These are phyloP conservation scores for Erodium moschatum DNA, from an alignment of 441 rosid species.

Conservation along the genomic window DNA sequence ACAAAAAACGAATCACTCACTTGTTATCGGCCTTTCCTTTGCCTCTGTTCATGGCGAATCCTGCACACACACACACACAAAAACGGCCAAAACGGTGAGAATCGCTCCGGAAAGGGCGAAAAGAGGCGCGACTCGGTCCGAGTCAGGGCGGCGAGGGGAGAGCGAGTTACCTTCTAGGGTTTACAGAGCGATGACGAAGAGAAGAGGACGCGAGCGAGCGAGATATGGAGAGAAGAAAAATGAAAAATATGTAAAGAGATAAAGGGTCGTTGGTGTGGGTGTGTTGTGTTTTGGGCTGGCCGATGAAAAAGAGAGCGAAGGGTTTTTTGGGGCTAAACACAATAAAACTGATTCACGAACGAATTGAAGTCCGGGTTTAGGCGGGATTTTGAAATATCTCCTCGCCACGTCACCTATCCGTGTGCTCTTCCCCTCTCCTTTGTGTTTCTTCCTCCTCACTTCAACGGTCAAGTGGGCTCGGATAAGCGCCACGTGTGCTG, in stretches of 20 bases:
- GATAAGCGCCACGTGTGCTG: too few species aligned
- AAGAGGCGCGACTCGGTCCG: conserved; percentile 15
- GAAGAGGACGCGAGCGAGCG: background rate
- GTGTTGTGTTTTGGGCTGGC: too few species aligned
- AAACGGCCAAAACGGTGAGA: conserved; percentile 16
- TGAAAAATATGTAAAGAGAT: conserved; percentile 9
- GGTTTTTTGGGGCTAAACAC: conserved; percentile 10
- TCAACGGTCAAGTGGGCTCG: too few species aligned
- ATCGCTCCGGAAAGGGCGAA: background rate
- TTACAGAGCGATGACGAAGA: conserved; percentile 25
- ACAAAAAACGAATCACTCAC: conserved; percentile 25
- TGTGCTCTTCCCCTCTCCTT: background rate
- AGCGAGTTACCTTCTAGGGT: conserved; percentile 29
- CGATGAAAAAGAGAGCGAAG: conserved; percentile 16
- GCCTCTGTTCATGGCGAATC: conserved; percentile 54
- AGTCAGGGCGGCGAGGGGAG: conserved; percentile 16
- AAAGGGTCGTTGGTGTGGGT: conserved; percentile 12
- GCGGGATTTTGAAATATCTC: conserved; percentile 25
- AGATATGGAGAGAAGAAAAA: background rate
- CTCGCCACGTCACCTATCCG: conserved; percentile 32
- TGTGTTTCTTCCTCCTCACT: background rate
- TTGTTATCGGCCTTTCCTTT: conserved; percentile 38
- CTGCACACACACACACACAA: conserved; percentile 23
- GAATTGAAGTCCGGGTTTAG: conserved; percentile 25
- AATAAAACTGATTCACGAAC: too few species aligned